Evolutionary conservation across 352 stramenopile species (phyloP).

Genomic region (Lagenidium giganteum): DNA sequence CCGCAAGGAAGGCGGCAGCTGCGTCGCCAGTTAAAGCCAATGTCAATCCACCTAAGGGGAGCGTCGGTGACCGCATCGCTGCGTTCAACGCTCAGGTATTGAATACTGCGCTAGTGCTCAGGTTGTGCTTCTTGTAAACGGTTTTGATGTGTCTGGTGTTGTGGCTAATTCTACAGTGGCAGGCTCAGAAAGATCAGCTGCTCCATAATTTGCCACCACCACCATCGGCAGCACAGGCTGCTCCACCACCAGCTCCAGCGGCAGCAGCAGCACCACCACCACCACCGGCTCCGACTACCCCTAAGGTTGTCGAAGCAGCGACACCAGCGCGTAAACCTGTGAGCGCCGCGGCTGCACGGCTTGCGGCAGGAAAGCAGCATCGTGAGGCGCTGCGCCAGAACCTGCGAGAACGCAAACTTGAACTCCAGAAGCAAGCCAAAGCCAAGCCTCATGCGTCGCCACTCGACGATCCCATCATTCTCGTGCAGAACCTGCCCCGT

Average conservation of each 20-base stretch:
- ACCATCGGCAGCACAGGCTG: neutral
- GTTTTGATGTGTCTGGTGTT: too few species aligned
- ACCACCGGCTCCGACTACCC: neutral
- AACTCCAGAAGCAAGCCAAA: slow-evolving; percentile 10
- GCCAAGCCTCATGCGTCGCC: slow-evolving; percentile 12
- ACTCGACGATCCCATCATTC: slow-evolving; percentile 61
- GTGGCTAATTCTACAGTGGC: too few species aligned
- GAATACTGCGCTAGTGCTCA: neutral
- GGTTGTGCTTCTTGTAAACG: too few species aligned
- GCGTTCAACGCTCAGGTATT: slow-evolving; percentile 52
- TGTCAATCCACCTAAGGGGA: too few species aligned
- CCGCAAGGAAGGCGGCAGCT: neutral
- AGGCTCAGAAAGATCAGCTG: slow-evolving; percentile 11
- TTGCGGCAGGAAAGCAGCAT: slow-evolving; percentile 10
- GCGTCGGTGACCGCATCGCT: slow-evolving; percentile 35
- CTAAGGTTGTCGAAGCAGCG: too few species aligned
- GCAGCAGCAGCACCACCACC: neutral
- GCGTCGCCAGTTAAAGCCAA: neutral
- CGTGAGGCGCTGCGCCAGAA: slow-evolving; percentile 26
- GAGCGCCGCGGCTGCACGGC: slow-evolving; percentile 1
- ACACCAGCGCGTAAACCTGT: neutral
- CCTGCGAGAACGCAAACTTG: slow-evolving; percentile 35
- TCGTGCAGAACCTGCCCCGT: slow-evolving; percentile 63
- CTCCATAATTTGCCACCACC: slow-evolving; percentile 5
- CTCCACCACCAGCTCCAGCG: neutral